phyloP scores from a whole-genome alignment of 306 rosid genomes.

The Spatholobus suberectus region DNA sequence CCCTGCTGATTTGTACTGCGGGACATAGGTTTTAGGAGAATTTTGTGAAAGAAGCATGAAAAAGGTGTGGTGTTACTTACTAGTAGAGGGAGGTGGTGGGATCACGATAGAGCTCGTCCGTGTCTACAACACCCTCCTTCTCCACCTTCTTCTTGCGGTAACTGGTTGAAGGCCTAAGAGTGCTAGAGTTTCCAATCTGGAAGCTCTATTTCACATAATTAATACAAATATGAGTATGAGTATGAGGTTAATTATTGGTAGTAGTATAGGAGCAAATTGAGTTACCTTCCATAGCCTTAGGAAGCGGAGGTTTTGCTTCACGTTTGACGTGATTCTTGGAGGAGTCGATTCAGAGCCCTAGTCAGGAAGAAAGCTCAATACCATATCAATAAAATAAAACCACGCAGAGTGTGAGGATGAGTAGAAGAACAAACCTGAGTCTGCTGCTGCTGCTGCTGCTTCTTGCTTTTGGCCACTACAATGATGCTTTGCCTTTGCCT shows the following conservation, averaged over 20 bases:
- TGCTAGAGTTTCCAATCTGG: constrained; percentile 66
- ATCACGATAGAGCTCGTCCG: constrained; percentile 73
- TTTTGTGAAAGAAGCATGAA: not conserved
- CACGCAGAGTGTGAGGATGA: not conserved
- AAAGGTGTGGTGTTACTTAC: constrained; percentile 43
- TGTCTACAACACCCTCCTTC: constrained; percentile 59
- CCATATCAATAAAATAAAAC: too few relatives aligned
- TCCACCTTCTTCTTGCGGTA: constrained; percentile 81
- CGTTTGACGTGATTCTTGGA: constrained; percentile 86
- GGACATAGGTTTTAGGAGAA: constrained; percentile 13
- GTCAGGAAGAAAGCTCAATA: not conserved
- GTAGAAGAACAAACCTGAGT: constrained; percentile 21
- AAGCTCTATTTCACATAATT: constrained; percentile 53
- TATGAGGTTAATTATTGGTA: not conserved
- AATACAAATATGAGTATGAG: not conserved
- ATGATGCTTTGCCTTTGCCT: not conserved
- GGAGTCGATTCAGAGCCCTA: constrained; percentile 67
- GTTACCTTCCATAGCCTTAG: constrained; percentile 75
- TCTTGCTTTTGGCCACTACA: constrained; percentile 48
- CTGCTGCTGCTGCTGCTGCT: constrained; percentile 5
- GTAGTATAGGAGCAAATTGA: not conserved
- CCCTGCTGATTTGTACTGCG: constrained; percentile 84
- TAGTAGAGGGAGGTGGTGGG: constrained; percentile 77
- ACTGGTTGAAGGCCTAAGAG: constrained; percentile 80
- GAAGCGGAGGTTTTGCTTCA: constrained; percentile 87